Evolutionary conservation across 2,329 filamentous ascomycete species (phyloP), one percentile per base, ranked within the genome.

Genomic region (Fusarium sp.): DNA sequence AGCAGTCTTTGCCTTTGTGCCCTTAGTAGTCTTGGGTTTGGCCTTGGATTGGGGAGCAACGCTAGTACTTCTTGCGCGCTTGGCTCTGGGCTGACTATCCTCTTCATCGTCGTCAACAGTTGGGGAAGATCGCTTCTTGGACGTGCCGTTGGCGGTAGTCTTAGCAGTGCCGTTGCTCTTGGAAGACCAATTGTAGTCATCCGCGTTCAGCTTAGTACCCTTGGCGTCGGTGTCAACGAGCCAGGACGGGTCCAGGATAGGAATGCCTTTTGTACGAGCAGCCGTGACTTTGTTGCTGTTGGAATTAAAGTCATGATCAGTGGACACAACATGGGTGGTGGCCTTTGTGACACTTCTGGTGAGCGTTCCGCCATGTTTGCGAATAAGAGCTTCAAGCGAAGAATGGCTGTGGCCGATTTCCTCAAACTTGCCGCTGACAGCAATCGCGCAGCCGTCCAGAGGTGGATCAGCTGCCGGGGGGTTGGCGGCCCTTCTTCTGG

Each of bases 181-280:
- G 32, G 70, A 73, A 69, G 59, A 52, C 76, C 74, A 78, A 23
- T 60, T 42, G 26, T 74, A 76, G 20, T 69, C 66, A 23, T 75
- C 70, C 2, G 60, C 67, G 20, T 65, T 62, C 14, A 76, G 62
- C 42, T 69, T 67, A 47, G 65, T 69, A 23, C 71, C 67, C 38
- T 74, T 56, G 11, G 65, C 59, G 36, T 85, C 77, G 21, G 83
- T 88, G n/a, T 88, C 83, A 3, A 85, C 65, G n/a, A 89, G 77
- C 91, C 91, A 93, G 15, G 85, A 77, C 0, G 89, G 75, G 11
- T 77, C 81, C 24, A 93, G 83, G 44, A 92, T 82, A 4, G 82
- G 82, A 14, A 90, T 77, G 20, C 75, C 79, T 32, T 83, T 79
- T 14, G 79, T 68, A 11, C 79, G 74, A 6, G 83, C 85, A 17